These are phyloP conservation scores for Chlamydomonas incerta DNA, from an alignment of 139 green algal species.

Conservation along the genomic window DNA sequence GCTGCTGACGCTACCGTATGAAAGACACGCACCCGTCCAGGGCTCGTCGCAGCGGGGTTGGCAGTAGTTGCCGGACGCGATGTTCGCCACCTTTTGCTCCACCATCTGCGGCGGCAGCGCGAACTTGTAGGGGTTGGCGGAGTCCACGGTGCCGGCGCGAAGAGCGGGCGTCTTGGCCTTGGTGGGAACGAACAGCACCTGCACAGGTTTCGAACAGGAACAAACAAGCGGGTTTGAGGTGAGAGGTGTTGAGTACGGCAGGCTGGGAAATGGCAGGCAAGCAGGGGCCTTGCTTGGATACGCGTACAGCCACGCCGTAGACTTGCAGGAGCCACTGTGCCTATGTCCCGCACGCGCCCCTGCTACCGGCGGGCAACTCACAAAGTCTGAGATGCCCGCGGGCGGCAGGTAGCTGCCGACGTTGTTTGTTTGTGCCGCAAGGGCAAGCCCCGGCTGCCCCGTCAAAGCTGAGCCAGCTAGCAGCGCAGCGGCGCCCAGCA, in stretches of 20 bases:
- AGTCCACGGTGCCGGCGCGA: slow-evolving; percentile 57
- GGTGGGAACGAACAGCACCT: slow-evolving; percentile 14
- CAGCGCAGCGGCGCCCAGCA: background rate
- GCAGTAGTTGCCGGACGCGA: slow-evolving; percentile 74
- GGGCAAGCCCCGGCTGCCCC: background rate
- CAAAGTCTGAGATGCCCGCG: background rate
- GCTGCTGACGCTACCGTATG: no score
- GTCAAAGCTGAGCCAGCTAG: background rate
- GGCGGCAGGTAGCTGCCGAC: slow-evolving; percentile 28
- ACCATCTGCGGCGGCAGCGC: slow-evolving; percentile 52
- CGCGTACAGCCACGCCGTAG: no score
- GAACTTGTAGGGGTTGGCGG: slow-evolving; percentile 52
- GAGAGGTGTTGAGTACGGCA: no score
- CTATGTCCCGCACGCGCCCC: no score
- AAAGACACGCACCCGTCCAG: slow-evolving; percentile 71
- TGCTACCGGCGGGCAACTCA: background rate
- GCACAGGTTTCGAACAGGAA: background rate
- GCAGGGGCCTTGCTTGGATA: no score
- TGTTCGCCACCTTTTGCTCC: slow-evolving; percentile 39
- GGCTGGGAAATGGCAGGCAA: no score
- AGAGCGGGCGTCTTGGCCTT: slow-evolving; percentile 38
- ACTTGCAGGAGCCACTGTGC: no score
- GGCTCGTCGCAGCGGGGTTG: slow-evolving; percentile 74
- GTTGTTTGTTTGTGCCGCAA: background rate
- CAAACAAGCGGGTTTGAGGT: no score